A percentile compares a stretch with the other conserved stretches of the same genome.
Evolutionary conservation across 148 eudicot species (phyloP).

Genomic region (Rhododendron simsii): DNA sequence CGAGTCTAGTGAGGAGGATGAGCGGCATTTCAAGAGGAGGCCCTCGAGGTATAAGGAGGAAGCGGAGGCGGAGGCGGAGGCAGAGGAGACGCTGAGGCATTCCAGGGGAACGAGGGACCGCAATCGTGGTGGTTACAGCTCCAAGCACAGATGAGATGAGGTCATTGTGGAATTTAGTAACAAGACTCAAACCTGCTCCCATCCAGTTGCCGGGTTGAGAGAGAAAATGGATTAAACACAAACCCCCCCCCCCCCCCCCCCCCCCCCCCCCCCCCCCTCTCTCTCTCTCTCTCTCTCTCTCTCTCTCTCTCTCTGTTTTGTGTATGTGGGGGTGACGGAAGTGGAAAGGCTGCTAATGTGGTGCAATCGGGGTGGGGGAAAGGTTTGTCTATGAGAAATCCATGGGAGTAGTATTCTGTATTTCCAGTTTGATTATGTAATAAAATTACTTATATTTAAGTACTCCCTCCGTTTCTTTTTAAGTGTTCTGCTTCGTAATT

Average conservation of each 20-base stretch:
- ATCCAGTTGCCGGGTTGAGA: background rate
- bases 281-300: background rate
- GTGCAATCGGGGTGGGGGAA: background rate
- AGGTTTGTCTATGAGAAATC: background rate
- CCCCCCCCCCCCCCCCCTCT: too few species aligned
- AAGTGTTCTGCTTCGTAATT: too few species aligned
- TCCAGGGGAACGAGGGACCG: conserved; percentile 8
- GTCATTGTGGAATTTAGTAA: too few species aligned
- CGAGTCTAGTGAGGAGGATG: conserved; percentile 71
- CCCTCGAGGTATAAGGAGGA: conserved; percentile 57
- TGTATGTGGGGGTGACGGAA: background rate
- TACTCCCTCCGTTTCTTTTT: too few species aligned
- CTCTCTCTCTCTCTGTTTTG: background rate
- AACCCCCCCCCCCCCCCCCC: too few species aligned
- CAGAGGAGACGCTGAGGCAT: conserved; percentile 18
- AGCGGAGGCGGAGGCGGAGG: background rate
- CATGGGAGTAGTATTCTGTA: background rate
- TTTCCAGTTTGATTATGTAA: background rate
- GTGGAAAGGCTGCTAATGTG: background rate
- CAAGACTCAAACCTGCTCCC: background rate
- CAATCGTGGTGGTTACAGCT: conserved; percentile 11
- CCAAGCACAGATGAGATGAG: conserved; percentile 5
- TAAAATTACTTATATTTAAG: background rate
- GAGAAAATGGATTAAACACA: background rate
- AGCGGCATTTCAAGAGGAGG: conserved; percentile 76